Evolutionary conservation across 441 rosid species (phyloP).

Genomic region (Populus trichocarpa): DNA sequence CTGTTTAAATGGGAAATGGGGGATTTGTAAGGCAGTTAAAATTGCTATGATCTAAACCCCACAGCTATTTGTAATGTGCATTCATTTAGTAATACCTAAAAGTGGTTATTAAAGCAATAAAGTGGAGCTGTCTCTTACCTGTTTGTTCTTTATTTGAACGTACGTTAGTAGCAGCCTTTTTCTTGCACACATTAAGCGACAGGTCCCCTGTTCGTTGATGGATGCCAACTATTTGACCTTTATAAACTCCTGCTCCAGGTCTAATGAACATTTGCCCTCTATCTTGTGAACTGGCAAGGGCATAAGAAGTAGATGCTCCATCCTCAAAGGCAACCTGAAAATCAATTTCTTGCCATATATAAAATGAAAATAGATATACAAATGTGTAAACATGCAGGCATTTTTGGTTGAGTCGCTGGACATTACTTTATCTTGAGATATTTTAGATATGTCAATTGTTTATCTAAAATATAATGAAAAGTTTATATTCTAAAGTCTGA

Average conservation of each 20-base stretch:
- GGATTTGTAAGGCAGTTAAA: neutral
- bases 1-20: neutral
- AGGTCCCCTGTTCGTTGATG: constrained; percentile 94
- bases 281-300: constrained; percentile 79
- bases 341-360: constrained; percentile 4
- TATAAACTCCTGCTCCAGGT: constrained; percentile 79
- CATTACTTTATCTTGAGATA: no score
- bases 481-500: neutral
- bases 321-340: constrained; percentile 91
- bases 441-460: neutral
- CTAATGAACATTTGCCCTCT: constrained; percentile 93
- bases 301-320: constrained; percentile 83
- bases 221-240: constrained; percentile 92
- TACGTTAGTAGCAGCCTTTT: constrained; percentile 91
- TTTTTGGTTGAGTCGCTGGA: neutral
- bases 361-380: neutral
- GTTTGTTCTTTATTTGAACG: constrained; percentile 90
- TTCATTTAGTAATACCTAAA: neutral
- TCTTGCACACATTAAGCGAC: constrained; percentile 87
- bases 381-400: neutral
- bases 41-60: neutral
- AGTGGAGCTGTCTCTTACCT: constrained; percentile 38
- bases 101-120: neutral
- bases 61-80: neutral
- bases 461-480: neutral